Percentiles rank a stretch among this genome's conserved stretches.
These are phyloP conservation scores for Clonostachys rosea DNA, from an alignment of 2,329 filamentous ascomycete genomes.

Conservation along the genomic window DNA sequence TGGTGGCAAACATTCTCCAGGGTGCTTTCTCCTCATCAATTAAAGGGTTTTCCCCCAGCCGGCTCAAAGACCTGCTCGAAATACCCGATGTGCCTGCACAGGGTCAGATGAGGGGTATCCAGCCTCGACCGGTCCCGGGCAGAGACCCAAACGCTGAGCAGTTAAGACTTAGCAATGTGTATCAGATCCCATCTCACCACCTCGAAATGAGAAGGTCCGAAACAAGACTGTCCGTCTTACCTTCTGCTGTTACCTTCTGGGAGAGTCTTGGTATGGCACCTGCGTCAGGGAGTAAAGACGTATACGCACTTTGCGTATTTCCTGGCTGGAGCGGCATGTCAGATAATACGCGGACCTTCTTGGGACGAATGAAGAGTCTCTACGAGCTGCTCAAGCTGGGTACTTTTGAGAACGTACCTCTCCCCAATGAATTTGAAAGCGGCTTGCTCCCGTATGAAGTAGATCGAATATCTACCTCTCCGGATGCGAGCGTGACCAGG, in stretches of 20 bases:
- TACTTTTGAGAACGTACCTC: slow-evolving; percentile 48
- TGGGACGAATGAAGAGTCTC: slow-evolving; percentile 62
- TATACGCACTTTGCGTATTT: slow-evolving; percentile 66
- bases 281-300: slow-evolving; percentile 64
- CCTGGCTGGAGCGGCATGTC: slow-evolving; percentile 60
- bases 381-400: slow-evolving; percentile 76
- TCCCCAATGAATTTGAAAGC: slow-evolving; percentile 28
- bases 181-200: slow-evolving; percentile 63
- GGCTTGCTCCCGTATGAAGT: slow-evolving; percentile 45
- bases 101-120: slow-evolving; percentile 45
- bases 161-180: slow-evolving; percentile 46
- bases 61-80: slow-evolving; percentile 44
- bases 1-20: slow-evolving; percentile 42
- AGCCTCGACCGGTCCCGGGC: slow-evolving; percentile 39
- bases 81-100: slow-evolving; percentile 51
- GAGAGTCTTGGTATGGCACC: slow-evolving; percentile 74
- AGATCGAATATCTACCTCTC: slow-evolving; percentile 37
- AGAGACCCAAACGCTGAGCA: slow-evolving; percentile 36
- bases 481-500: slow-evolving; percentile 31
- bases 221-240: slow-evolving; percentile 65
- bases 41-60: slow-evolving; percentile 20
- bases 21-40: not conserved
- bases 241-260: slow-evolving; percentile 75
- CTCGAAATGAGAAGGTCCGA: slow-evolving; percentile 69
- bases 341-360: slow-evolving; percentile 57